Evolutionary conservation across 352 stramenopile species (phyloP), one percentile per base, ranked within the genome.

Genomic region (Thraustochytrium sp.): DNA sequence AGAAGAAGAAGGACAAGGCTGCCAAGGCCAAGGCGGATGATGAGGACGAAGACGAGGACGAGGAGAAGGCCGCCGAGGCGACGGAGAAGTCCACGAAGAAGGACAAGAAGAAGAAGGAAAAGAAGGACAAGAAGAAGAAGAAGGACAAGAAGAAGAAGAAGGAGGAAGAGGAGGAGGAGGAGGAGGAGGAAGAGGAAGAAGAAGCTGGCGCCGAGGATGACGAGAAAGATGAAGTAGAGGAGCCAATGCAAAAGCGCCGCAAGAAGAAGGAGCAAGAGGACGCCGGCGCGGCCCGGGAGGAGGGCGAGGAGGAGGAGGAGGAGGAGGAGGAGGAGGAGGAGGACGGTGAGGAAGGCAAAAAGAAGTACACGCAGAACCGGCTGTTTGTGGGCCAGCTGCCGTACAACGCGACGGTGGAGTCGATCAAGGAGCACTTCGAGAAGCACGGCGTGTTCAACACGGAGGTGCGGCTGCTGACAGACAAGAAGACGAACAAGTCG

Each of bases 351-450:
- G 68, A 26, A 5, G 13, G 8, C 9, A 49, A 72, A 21, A 44
- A 63, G 18, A 51, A 64, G 46, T 80, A 61, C 13, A 55, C 53
- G 2, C 48, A 80, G 68, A 23, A 92, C 56, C 93, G 93, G 85
- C 84, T 92, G 23, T 94, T 94, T 76, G 85, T 94, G 11, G 91
- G 91, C 68, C 91, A 94, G 85, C 78, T 94, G 46, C 86, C 87
- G 9, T 94, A 89, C 78, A 88, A 85, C 36, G 93, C 90, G 3
- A 92, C 90, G 3, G 76, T 84, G 44, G 86, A 93, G 54, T 83
- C 85, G 48, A 53, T 94, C 2, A 86, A 89, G 36, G 74, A 91
- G 46, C 90, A 94, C 78, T 91, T 94, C 77, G 76, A 86, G 56
- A 86, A 76, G 23, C 82, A 85, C 26, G 85, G 68, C 4, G 62